Evolutionary conservation across 257 asterid genomes (phyloP), one percentile per base, ranked within the genome.

Genomic region (Przewalskia tangutica): DNA sequence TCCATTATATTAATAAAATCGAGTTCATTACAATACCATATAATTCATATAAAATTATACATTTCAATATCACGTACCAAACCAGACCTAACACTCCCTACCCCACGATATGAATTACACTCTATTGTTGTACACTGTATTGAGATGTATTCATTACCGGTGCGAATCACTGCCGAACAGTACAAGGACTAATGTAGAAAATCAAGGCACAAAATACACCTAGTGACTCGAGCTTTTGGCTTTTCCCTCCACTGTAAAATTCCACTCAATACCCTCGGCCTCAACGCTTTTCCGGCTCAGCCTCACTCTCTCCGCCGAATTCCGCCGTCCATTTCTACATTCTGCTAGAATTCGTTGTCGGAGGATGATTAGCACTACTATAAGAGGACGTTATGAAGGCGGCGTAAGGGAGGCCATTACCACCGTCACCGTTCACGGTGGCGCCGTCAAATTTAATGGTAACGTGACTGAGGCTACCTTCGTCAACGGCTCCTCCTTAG

Each of bases 351-450:
- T 71, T 17, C 13, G 18, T 50, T 17, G 20, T 2, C 11, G 9
- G 11, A 50, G 58, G 76, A 86, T 86, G 89, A 86, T 86, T 32
- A 81, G 63, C 53, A 68, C 85, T 54, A 60, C 82, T 27, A 42
- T 86, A 2, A 82, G 73, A 7, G 89, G 85, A n/a, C 81, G 60
- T 77, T 83, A 78, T 58, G 81, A 82, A 38, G 34, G 53, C 27
- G 89, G 81, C 83, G 84, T 82, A 18, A 60, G 81, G 14, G 83
- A 82, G 65, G 79, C 79, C 83, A 81, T 85, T 67, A 84, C 83
- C 75, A 84, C 87, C 20, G n/a, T 85, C 56, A 84, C 81, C 64
- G 13, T 86, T 34, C 56, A 84, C 70, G 87, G 81, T 77, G 89
- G 87, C 62, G 86, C 77, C 44, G 77, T 86, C 11, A 81, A 65